These are phyloP conservation scores for Hymenoscyphus linearis DNA, from an alignment of 2,329 filamentous ascomycete genomes.

Conservation along the genomic window DNA sequence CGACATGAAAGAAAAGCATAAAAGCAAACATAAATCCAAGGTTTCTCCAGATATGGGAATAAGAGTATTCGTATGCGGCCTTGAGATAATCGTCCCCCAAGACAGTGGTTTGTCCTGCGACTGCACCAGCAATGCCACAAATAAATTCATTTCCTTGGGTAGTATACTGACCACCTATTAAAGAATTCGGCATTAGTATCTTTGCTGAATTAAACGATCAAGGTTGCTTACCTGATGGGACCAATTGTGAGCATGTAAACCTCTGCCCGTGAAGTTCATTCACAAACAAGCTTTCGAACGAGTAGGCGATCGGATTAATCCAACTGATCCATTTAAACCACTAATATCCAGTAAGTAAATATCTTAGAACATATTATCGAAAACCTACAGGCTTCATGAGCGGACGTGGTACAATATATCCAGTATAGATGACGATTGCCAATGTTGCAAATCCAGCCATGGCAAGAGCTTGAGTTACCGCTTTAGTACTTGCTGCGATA, in stretches of 20 bases:
- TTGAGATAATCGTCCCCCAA: constrained; percentile 54
- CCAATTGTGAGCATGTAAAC: constrained; percentile 51
- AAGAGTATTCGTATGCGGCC: constrained; percentile 49
- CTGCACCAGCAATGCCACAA: constrained; percentile 55
- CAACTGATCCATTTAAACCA: constrained; percentile 77
- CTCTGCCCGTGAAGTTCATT: constrained; percentile 62
- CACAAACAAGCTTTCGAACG: constrained; percentile 72
- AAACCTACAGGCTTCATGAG: constrained; percentile 62
- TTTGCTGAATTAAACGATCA: not conserved
- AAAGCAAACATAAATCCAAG: constrained; percentile 66
- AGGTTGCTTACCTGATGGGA: constrained; percentile 55
- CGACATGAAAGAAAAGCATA: constrained; percentile 54
- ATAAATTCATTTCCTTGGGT: constrained; percentile 39
- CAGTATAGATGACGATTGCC: constrained; percentile 33
- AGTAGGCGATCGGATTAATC: constrained; percentile 55
- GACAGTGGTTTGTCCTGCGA: constrained; percentile 47
- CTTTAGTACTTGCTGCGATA: constrained; percentile 68
- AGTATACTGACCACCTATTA: constrained; percentile 34
- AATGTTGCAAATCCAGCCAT: constrained; percentile 49
- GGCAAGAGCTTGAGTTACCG: constrained; percentile 60
- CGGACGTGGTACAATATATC: constrained; percentile 36
- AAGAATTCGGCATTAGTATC: not conserved
- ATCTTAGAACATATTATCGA: constrained; percentile 26
- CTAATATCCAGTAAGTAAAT: constrained; percentile 63
- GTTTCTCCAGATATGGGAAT: constrained; percentile 40